Base-by-base conservation (phyloP, 2,329 filamentous ascomycete genomes). In the Penicillium rolfsii region DNA sequence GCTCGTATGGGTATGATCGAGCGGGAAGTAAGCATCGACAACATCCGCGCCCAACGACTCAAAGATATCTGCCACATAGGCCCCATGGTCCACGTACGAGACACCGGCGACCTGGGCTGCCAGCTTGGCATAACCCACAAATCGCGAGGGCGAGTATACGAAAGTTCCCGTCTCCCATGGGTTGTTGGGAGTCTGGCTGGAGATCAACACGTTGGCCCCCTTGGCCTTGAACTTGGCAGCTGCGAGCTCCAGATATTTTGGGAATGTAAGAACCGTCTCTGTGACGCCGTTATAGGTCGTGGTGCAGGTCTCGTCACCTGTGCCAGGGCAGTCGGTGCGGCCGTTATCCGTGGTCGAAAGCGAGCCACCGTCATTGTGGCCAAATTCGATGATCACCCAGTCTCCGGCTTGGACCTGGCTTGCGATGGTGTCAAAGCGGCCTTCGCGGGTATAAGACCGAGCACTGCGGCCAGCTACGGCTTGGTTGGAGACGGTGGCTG, bases 371-470 rank as follows among this genome's bases (percentile, higher is more conserved):
- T 91, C 89, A 67, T 91, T 91, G 78, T 91, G 88, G 0, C 89
- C 88, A 68, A 91, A 89, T 68, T 90, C 88, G 56, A 91, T 89
- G 56, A 90, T 79, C 1, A 90, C 87, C 73, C 85, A 87, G 73
- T 91, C 88, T 35, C 85, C 86, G 1, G 79, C 58, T 69, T 83
- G 66, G 26, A 90, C 78, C 2, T 79, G 69, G 35, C 80, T 74
- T 50, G 83, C 82, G 55, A 91, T 83, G 0, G 79, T 80, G 16
- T 81, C 74, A 77, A 91, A 91, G 14, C 85, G 85, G 8, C 84
- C 85, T 75, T 91, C 88, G 52, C 85, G 82, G 1, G 84, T 88
- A 76, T 83, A 91, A 24, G 86, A 89, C 50, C 88, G 83, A 1
- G 88, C 87, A 28, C 84, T 87, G 53, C 88, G 85, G 22, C 89